A percentile compares a stretch with the other conserved stretches of the same genome.
Conservation (phyloP, 2,329 filamentous ascomycete genomes). For the Xenosphaeropsis pyriputrescens region DNA sequence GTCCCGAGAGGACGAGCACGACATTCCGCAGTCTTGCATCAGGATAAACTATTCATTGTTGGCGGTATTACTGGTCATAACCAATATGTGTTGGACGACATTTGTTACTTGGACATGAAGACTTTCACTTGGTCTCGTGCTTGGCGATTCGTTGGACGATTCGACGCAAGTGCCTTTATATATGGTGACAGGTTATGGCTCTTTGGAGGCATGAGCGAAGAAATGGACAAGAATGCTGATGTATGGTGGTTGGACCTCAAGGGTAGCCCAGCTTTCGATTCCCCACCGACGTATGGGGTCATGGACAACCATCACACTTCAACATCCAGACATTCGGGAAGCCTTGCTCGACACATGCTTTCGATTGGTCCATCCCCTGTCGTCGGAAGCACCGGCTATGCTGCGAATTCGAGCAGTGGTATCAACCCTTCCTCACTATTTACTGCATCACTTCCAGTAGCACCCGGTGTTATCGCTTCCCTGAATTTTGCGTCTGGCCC, state of each 20-base stretch:
- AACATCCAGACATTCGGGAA: slow-evolving; percentile 6
- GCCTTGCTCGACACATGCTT: slow-evolving; percentile 35
- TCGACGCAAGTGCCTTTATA: slow-evolving; percentile 90
- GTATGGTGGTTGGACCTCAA: slow-evolving; percentile 96
- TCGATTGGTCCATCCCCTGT: slow-evolving; percentile 31
- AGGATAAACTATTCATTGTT: slow-evolving; percentile 92
- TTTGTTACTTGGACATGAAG: slow-evolving; percentile 92
- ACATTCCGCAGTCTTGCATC: slow-evolving; percentile 81
- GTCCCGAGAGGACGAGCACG: slow-evolving; percentile 81
- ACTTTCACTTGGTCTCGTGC: slow-evolving; percentile 95
- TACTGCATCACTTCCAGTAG: slow-evolving; percentile 64
- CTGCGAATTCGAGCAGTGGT: slow-evolving; percentile 51
- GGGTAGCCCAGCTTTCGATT: slow-evolving; percentile 73
- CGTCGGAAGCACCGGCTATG: slow-evolving; percentile 47
- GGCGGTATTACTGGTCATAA: slow-evolving; percentile 92
- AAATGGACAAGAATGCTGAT: slow-evolving; percentile 94
- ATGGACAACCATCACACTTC: slow-evolving; percentile 23
- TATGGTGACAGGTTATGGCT: slow-evolving; percentile 91
- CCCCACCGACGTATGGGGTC: slow-evolving; percentile 42
- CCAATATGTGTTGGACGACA: slow-evolving; percentile 85
- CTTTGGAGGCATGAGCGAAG: slow-evolving; percentile 84
- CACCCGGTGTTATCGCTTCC: slow-evolving; percentile 79
- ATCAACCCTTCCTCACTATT: slow-evolving; percentile 53
- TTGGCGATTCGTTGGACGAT: slow-evolving; percentile 90
- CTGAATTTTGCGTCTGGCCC: slow-evolving; percentile 81